These are phyloP conservation scores for Millerago galiae DNA, from an alignment of 805 yeast species.

Conservation along the genomic window DNA sequence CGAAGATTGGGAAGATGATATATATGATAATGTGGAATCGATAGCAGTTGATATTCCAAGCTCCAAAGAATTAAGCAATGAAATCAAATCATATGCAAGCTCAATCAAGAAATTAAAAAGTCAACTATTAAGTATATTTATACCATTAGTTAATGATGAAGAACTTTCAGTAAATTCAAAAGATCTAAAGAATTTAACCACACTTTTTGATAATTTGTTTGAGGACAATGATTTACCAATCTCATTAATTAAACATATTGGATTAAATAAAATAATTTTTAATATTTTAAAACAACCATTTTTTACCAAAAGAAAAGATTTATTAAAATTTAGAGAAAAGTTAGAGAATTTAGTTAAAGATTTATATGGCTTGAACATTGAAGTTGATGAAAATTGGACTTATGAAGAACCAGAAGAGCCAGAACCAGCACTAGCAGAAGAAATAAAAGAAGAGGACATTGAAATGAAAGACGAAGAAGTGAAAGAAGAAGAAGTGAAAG, in stretches of 20 bases:
- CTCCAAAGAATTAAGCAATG: constrained; percentile 10
- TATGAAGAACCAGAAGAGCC: constrained; percentile 12
- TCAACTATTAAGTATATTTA: constrained; percentile 18
- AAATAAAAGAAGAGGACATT: not conserved
- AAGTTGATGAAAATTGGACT: constrained; percentile 25
- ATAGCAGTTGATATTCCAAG: constrained; percentile 15
- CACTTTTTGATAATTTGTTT: constrained; percentile 21
- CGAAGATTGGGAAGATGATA: constrained; percentile 22
- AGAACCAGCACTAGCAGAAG: not conserved
- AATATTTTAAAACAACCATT: constrained; percentile 33
- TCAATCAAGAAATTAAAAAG: constrained; percentile 25
- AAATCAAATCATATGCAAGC: constrained; percentile 15
- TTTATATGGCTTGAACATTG: constrained; percentile 24
- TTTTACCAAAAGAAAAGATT: constrained; percentile 8
- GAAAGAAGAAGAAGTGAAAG: constrained; percentile 5
- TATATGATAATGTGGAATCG: constrained; percentile 14
- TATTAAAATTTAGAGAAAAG: constrained; percentile 14
- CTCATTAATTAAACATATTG: constrained; percentile 26
- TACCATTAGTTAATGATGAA: constrained; percentile 7
- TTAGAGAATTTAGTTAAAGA: constrained; percentile 13
- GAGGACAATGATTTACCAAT: constrained; percentile 19
- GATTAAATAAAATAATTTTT: constrained; percentile 27
- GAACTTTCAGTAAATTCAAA: constrained; percentile 7
- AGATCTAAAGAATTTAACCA: constrained; percentile 15
- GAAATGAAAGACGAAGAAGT: not conserved